Evolutionary conservation across 106 monocot species (phyloP).

Genomic region (Dioscorea alata): DNA sequence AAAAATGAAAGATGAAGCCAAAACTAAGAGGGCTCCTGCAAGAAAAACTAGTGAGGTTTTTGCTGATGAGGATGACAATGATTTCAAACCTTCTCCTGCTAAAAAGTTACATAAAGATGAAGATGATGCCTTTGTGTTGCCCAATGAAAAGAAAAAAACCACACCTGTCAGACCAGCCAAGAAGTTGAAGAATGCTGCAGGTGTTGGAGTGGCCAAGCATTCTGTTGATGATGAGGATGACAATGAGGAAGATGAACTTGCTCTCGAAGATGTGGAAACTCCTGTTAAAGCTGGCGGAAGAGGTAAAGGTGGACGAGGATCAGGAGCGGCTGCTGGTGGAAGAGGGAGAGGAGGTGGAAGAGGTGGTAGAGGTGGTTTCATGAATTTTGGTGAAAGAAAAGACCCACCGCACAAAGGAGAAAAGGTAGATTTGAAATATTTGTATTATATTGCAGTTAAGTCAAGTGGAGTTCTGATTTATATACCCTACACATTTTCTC

Average conservation of each 20-base stretch:
- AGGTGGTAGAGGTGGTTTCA: conserved; percentile 77
- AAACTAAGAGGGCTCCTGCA: conserved; percentile 32
- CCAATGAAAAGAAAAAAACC: conserved; percentile 30
- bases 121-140: conserved; percentile 67
- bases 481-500: background rate
- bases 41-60: conserved; percentile 33
- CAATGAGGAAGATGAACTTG: conserved; percentile 22
- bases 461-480: background rate
- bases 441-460: too few species aligned
- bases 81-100: conserved; percentile 27
- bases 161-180: conserved; percentile 30
- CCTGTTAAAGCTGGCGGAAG: conserved; percentile 51
- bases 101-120: conserved; percentile 36
- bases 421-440: conserved; percentile 43
- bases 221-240: conserved; percentile 2
- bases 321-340: conserved; percentile 40
- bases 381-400: conserved; percentile 92
- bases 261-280: conserved; percentile 23
- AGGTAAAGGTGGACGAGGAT: conserved; percentile 69
- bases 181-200: conserved; percentile 35
- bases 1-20: conserved; percentile 28
- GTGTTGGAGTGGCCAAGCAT: conserved; percentile 1
- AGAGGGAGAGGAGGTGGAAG: conserved; percentile 89
- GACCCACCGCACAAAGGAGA: conserved; percentile 98
- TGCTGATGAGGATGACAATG: conserved; percentile 21